Base-by-base conservation (phyloP, 2,329 filamentous ascomycete species). In the Chaetomiaceae sp. region DNA sequence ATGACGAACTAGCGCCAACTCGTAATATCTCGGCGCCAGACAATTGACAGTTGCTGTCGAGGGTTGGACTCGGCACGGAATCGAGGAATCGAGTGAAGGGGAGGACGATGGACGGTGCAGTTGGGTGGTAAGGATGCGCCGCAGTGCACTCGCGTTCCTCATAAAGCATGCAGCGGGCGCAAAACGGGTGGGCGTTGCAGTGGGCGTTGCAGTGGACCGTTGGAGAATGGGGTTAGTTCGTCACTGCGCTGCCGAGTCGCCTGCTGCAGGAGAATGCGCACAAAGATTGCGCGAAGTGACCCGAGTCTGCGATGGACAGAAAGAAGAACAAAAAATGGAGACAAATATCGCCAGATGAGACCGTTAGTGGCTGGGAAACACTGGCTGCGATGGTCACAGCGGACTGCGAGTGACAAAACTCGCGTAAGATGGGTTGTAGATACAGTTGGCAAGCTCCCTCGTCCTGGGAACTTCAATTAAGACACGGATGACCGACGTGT, bases 391-490 rank as follows among this genome's bases (percentile, higher is more conserved):
- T n/a, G 25, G 13, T 40, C 8, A 34, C 37, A 50, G 13, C 35
- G 21, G 6, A 30, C 41, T 5, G 25, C 25, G 19, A 33, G 14
- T 27, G n/a, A n/a, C n/a, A n/a, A n/a, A n/a, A n/a, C n/a, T n/a
- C n/a, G n/a, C n/a, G n/a, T n/a, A n/a, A n/a, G n/a, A n/a, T n/a
- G n/a, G n/a, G n/a, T n/a, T n/a, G n/a, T n/a, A n/a, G n/a, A n/a
- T n/a, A n/a, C n/a, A 12, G 31, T 19, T 35, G 44, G 47, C 13
- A 8, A 44, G 43, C 12, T 20, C 51, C 54, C 44, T 8, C 17
- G 39, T 56, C 51, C 13, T n/a, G n/a, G 53, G 50, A 33, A 52
- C 31, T 50, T 54, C 57, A 60, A 62, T 59, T 61, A 58, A 55
- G 50, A 50, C 38, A 48, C 40, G 44, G 35, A 44, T 27, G 21